phyloP scores from a whole-genome alignment of 495 filamentous ascomycete genomes.

The Massariosphaeria phaeospora region DNA sequence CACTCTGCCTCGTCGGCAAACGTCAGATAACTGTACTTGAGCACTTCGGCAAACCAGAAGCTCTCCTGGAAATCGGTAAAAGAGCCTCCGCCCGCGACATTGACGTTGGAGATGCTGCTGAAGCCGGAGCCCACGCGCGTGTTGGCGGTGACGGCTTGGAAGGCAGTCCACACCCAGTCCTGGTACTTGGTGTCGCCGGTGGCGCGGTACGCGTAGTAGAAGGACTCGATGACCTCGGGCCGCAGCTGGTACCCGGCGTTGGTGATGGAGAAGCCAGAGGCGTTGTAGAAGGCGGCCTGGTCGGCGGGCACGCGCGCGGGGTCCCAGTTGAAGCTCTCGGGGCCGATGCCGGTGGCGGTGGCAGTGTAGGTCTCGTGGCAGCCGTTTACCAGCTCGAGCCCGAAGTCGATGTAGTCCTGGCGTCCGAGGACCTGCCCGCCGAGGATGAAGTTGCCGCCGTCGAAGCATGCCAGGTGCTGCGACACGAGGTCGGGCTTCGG shows the following conservation, averaged over 20 bases:
- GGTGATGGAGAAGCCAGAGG: slow-evolving; percentile 71
- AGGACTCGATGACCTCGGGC: slow-evolving; percentile 81
- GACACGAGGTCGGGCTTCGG: slow-evolving; percentile 46
- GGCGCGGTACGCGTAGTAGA: slow-evolving; percentile 80
- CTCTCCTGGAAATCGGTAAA: slow-evolving; percentile 69
- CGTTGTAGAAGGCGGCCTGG: slow-evolving; percentile 55
- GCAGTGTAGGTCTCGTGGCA: slow-evolving; percentile 70
- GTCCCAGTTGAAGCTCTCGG: slow-evolving; percentile 73
- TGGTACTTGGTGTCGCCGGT: slow-evolving; percentile 58
- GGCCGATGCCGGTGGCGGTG: slow-evolving; percentile 70
- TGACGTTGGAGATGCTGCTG: slow-evolving; percentile 62
- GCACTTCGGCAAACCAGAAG: slow-evolving; percentile 84
- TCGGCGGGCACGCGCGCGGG: slow-evolving; percentile 41
- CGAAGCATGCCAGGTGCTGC: slow-evolving; percentile 65
- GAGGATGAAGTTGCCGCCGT: slow-evolving; percentile 80
- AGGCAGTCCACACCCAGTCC: slow-evolving; percentile 77
- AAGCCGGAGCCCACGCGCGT: slow-evolving; percentile 63
- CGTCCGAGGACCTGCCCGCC: slow-evolving; percentile 66
- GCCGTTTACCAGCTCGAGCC: slow-evolving; percentile 64
- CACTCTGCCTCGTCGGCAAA: slow-evolving; percentile 54
- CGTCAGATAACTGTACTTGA: slow-evolving; percentile 80
- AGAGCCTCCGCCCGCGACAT: slow-evolving; percentile 54
- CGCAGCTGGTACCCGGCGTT: slow-evolving; percentile 61
- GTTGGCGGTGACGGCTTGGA: slow-evolving; percentile 62
- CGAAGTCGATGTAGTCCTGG: slow-evolving; percentile 66